phyloP scores from a whole-genome alignment of 1,284 basidiomycete genomes.

The Microbotryum lychnidis-dioicae region DNA sequence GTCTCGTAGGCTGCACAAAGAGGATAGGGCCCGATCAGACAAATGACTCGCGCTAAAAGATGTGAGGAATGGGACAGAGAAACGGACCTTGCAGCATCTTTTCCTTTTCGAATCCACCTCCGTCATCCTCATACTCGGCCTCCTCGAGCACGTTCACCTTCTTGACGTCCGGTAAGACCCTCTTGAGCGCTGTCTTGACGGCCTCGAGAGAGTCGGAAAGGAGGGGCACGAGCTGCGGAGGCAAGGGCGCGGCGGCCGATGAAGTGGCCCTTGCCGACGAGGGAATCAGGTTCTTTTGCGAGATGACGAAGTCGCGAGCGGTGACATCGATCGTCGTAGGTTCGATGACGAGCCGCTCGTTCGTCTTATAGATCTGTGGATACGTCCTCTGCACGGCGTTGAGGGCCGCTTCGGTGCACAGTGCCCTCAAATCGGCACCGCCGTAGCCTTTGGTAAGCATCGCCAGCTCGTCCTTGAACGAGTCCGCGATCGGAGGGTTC shows the following conservation, averaged over 20 bases:
- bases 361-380: conserved; percentile 93
- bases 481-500: conserved; percentile 68
- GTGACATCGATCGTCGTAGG: conserved; percentile 79
- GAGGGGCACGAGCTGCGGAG: conserved; percentile 75
- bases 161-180: conserved; percentile 41
- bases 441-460: conserved; percentile 95
- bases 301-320: conserved; percentile 93
- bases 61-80: no score
- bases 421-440: conserved; percentile 86
- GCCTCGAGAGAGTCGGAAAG: conserved; percentile 60
- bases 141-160: conserved; percentile 63
- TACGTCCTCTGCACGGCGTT: conserved; percentile 94
- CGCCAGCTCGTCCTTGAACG: conserved; percentile 63
- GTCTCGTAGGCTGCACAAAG: conserved; percentile 69
- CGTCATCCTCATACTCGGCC: conserved; percentile 66
- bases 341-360: conserved; percentile 73
- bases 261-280: conserved; percentile 87
- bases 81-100: conserved; percentile 71
- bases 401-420: conserved; percentile 92
- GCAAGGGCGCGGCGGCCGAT: conserved; percentile 74
- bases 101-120: conserved; percentile 45
- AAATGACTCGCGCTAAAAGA: no score
- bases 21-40: no score
- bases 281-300: conserved; percentile 87
- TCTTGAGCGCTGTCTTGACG: conserved; percentile 58